Percentiles rank a stretch among this genome's conserved stretches.
phyloP scores from a whole-genome alignment of 257 asterid genomes.

The Solanum microdontum region DNA sequence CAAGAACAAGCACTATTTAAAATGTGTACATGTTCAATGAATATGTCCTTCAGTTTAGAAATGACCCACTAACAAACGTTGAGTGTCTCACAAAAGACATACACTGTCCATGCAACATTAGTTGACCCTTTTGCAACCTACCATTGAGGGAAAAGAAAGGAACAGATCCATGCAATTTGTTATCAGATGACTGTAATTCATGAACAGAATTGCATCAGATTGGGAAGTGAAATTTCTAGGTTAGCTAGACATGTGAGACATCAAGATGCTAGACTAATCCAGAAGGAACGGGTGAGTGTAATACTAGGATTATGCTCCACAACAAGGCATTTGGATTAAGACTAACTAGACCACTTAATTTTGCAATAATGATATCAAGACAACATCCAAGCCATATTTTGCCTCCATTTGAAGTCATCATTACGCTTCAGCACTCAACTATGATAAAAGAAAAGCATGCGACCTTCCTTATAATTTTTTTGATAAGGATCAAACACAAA shows the following conservation, averaged over 20 bases:
- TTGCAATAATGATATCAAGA: neutral
- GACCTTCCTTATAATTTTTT: neutral
- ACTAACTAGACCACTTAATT: neutral
- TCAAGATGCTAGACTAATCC: neutral
- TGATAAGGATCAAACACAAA: neutral
- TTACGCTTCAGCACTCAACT: neutral
- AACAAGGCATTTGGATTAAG: neutral
- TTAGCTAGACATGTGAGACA: neutral
- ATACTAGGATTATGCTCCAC: neutral
- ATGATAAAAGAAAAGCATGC: neutral
- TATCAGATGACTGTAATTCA: neutral
- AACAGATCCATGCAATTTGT: neutral
- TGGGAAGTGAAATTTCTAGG: neutral
- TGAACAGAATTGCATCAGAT: neutral
- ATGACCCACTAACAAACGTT: neutral
- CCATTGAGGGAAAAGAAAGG: neutral
- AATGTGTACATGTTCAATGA: neutral
- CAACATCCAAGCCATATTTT: neutral
- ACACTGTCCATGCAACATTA: neutral
- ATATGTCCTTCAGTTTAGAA: neutral
- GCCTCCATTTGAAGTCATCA: slow-evolving; percentile 54
- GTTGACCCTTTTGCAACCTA: neutral
- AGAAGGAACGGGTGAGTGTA: neutral
- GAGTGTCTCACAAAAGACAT: neutral
- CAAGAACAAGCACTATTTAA: neutral